Evolutionary conservation across 2,329 filamentous ascomycete genomes (phyloP), one percentile per base, ranked within the genome.

Genomic region (Claviceps sp.): DNA sequence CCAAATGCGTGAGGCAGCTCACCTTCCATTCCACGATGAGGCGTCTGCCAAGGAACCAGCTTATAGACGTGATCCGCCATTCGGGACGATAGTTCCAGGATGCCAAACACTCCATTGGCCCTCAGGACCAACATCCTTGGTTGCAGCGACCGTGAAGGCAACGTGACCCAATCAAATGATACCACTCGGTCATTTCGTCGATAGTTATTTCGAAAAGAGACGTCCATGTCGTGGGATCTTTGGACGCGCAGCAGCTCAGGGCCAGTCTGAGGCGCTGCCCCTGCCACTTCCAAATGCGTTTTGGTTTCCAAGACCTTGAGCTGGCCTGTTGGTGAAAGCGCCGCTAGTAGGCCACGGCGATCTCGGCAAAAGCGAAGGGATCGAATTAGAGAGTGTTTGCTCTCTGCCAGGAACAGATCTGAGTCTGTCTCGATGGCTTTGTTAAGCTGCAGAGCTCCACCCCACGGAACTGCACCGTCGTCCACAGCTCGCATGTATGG

Each of bases 101-200:
- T 79, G 34, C 81, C 78, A 60, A 83, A 80, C 14, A 68, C 70
- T 17, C 80, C 79, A 55, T 76, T 83, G 37, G 78, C 78, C 26
- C 80, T 72, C 26, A 84, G 63, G 1, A 79, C 78, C 23, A 84
- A 62, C 40, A 80, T 66, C n/a, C 80, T 72, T 34, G 79, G 78
- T 23, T 74, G 74, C 47, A 82, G 60, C 14, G 73, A 71, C 3
- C 77, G 69, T 3, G 76, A 78, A 11, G 74, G 71, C 46, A 82
- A 68, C 3, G 77, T 82, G 9, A 83, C 68, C 80, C 81, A 85
- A 61, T 85, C 81, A 61, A 84, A 84, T 0, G 80, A 83, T 7
- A 84, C 78, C 36, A 84, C 82, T 20, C 78, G 74, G 51, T 83
- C 77, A 57, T 75, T 72, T 62, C 76, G 76, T 56, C 73, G 69